phyloP scores from a whole-genome alignment of 495 filamentous ascomycete genomes.

The Aspergillus incahuasiensis region DNA sequence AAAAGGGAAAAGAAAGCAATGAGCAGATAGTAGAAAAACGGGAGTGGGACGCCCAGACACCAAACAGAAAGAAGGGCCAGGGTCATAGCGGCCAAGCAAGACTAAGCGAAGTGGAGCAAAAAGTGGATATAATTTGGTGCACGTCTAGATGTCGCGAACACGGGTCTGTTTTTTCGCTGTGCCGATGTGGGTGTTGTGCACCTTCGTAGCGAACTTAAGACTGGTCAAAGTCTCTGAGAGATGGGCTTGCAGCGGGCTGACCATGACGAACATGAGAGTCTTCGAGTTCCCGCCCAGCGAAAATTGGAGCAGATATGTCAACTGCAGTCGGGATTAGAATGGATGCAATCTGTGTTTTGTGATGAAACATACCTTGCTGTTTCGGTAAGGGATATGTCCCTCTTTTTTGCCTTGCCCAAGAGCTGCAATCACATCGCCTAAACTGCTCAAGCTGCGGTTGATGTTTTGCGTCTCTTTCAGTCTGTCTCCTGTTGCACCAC shows the following conservation, averaged over 20 bases:
- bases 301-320: constrained; percentile 94
- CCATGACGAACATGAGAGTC: constrained; percentile 99
- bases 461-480: constrained; percentile 96
- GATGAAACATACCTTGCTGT: constrained; percentile 68
- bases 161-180: constrained; percentile 75
- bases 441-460: constrained; percentile 85
- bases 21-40: too few relatives aligned
- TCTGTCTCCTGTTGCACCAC: constrained; percentile 74
- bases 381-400: constrained; percentile 87
- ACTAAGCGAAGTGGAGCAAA: not conserved
- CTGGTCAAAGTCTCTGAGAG: constrained; percentile 90
- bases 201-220: constrained; percentile 95
- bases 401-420: constrained; percentile 82
- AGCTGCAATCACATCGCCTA: constrained; percentile 92
- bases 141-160: constrained; percentile 40
- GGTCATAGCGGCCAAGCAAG: constrained; percentile 8
- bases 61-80: constrained; percentile 12
- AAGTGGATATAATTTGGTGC: constrained; percentile 8
- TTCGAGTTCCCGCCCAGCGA: constrained; percentile 93
- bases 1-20: constrained; percentile 5
- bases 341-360: not conserved
- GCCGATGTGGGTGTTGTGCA: constrained; percentile 84
- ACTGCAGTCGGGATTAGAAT: constrained; percentile 39
- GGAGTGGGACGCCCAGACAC: constrained; percentile 20
- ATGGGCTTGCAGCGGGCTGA: constrained; percentile 87